Evolutionary conservation across 2,329 filamentous ascomycete genomes (phyloP), one percentile per base, ranked within the genome.

Genomic region (Aspergillus brunneoviolaceus): DNA sequence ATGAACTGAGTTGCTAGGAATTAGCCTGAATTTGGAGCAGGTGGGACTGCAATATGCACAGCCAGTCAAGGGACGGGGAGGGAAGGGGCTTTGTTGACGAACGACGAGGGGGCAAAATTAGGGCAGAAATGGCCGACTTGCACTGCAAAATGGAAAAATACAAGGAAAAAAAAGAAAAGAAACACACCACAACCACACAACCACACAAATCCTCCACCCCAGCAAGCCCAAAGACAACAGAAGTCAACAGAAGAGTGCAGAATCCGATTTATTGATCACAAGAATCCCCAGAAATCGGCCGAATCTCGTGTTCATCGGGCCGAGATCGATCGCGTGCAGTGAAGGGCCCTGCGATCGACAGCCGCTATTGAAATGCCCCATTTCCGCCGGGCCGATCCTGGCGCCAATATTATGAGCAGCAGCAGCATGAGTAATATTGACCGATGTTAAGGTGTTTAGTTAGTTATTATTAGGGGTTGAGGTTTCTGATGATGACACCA

Each of bases 321-420:
- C 33, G 45, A 33, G 53, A 55, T 55, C 53, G n/a, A 45, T 45
- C 16, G 39, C 39, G 6, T 7, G 39, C 39, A 45, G 39, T 6
- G 12, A 35, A 45, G 12, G 11, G 33, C 11, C 42, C 53, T 6
- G 42, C 51, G 25, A 52, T 23, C 31, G 33, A 39, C 21, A 53
- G 35, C 53, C 53, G 45, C 53, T 55, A 55, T 33, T 49, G n/a
- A 48, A 47, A 29, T 55, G 29, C 47, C 5, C 16, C 9, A 47
- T 48, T 55, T 55, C 53, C 42, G 53, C 12, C 19, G 42, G 42
- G 53, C 53, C 53, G 53, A 55, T 19, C 27, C 53, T 55, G 53
- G 53, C 53, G 53, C 53, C 53, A 21, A 35, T 48, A 55, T 33
- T 12, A 14, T 35, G 23, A n/a, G 23, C 23, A 45, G 12, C 23